Base-by-base conservation (phyloP, 192 early-diverging fungal genomes). In the Paraglomus brasilianum region DNA sequence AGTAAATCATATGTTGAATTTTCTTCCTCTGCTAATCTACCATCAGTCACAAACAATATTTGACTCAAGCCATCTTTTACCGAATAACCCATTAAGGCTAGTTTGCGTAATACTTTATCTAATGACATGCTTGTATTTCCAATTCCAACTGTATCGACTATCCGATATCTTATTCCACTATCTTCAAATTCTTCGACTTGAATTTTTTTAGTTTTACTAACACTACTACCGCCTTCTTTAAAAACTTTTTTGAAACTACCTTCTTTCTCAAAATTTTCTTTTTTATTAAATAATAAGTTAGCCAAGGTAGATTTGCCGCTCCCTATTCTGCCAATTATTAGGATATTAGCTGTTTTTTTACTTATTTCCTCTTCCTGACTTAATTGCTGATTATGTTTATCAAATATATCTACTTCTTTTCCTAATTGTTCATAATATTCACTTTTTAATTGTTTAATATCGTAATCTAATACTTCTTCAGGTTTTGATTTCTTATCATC, bases 61-160 rank as follows among this genome's bases (percentile, higher is more conserved):
- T 56, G 53, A 24, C 7, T 1, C 6, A 56, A 56, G 30, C 53
- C 53, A 22, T 56, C 19, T 56, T 56, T 24, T n/a, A 56, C 19
- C 3, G n/a, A 56, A 1, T 56, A n/a, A n/a, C 30, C 30, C 22
- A 24, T 24, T 6, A 22, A n/a, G 3, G n/a, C 19, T 22, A 56
- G 3, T 56, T n/a, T 56, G 1, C 53, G 19, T 24, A 56, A 56
- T 22, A 56, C 7, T 56, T 2, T 24, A n/a, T 24, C 19, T 56
- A 24, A 24, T 1, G 53, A 22, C 30, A 56, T 22, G 1, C 53
- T 1, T 3, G 53, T 56, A 56, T 56, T 6, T 10, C 53, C 53
- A 22, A 64, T 47, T 64, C 62, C 62, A 13, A 64, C 62, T 5
- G 62, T 64, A 36, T 64, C 62, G 45, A 64, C 45, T 15, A 64